Evolutionary conservation across 2,329 filamentous ascomycete species (phyloP).

Genomic region (Colletotrichum sp.): DNA sequence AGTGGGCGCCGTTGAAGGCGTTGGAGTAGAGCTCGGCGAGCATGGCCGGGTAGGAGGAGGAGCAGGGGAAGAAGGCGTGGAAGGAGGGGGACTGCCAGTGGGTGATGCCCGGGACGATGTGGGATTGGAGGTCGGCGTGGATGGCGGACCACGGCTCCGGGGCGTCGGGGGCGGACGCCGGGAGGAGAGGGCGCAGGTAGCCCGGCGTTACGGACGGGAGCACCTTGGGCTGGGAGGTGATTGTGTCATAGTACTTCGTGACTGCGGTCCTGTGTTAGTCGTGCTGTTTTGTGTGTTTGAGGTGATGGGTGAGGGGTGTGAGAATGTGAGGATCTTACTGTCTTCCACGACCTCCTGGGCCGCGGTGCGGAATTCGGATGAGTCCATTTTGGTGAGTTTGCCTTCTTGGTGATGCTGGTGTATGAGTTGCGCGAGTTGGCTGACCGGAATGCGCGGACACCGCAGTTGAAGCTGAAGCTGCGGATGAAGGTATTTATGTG

Average conservation of each 20-base stretch:
- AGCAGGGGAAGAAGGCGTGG: slow-evolving; percentile 93
- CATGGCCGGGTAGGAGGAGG: slow-evolving; percentile 81
- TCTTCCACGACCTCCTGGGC: slow-evolving; percentile 83
- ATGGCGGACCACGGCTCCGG: slow-evolving; percentile 81
- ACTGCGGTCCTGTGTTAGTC: slow-evolving; percentile 53
- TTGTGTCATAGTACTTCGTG: slow-evolving; percentile 80
- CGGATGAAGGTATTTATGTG: background rate
- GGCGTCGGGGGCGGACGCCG: slow-evolving; percentile 64
- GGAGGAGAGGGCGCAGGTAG: slow-evolving; percentile 83
- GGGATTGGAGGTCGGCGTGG: slow-evolving; percentile 79
- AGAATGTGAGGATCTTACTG: slow-evolving; percentile 57
- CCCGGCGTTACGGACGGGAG: slow-evolving; percentile 82
- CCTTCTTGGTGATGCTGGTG: background rate
- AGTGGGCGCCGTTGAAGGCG: slow-evolving; percentile 87
- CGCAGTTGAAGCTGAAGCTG: background rate
- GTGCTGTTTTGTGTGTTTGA: background rate
- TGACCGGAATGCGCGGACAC: background rate
- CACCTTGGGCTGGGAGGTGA: slow-evolving; percentile 69
- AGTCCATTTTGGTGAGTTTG: slow-evolving; percentile 65
- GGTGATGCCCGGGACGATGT: slow-evolving; percentile 91
- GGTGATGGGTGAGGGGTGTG: background rate
- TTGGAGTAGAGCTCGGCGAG: slow-evolving; percentile 92
- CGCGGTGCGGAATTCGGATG: slow-evolving; percentile 76
- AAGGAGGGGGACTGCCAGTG: slow-evolving; percentile 96
- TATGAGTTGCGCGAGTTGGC: background rate